Conservation (phyloP, 2,329 filamentous ascomycete species). For the Chaetomium globosum region DNA sequence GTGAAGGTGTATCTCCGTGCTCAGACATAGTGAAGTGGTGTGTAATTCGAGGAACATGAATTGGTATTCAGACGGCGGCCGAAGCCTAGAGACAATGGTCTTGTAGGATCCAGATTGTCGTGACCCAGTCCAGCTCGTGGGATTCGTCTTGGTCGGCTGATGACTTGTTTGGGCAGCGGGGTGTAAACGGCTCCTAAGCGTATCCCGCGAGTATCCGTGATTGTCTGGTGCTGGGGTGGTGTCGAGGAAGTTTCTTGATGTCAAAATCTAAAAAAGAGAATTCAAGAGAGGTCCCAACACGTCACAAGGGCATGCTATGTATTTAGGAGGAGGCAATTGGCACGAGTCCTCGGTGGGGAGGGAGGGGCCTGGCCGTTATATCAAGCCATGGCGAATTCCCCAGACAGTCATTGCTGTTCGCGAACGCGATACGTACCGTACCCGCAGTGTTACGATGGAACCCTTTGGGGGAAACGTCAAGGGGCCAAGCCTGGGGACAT, state of each 20-base stretch:
- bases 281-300: neutral
- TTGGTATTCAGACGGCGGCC: slow-evolving; percentile 8
- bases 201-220: neutral
- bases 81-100: slow-evolving; percentile 3
- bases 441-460: slow-evolving; percentile 20
- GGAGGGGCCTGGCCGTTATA: slow-evolving; percentile 25
- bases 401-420: slow-evolving; percentile 22
- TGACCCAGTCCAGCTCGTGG: neutral
- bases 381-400: slow-evolving; percentile 23
- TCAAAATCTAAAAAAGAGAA: slow-evolving; percentile 2
- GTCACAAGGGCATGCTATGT: slow-evolving; percentile 3
- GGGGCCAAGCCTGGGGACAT: slow-evolving; percentile 21
- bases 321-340: neutral
- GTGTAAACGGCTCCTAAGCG: slow-evolving; percentile 18
- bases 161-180: neutral
- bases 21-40: slow-evolving; percentile 23
- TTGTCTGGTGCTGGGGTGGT: slow-evolving; percentile 4
- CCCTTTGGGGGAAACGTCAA: slow-evolving; percentile 3
- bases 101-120: neutral
- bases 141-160: neutral
- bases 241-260: neutral
- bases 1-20: slow-evolving; percentile 25
- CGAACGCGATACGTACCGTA: slow-evolving; percentile 23
- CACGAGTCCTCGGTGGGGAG: slow-evolving; percentile 18
- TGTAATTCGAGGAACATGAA: slow-evolving; percentile 6